Percentiles rank a stretch among this genome's conserved stretches.
phyloP scores from a whole-genome alignment of 306 rosid genomes.

The Ormosia semicastrata region DNA sequence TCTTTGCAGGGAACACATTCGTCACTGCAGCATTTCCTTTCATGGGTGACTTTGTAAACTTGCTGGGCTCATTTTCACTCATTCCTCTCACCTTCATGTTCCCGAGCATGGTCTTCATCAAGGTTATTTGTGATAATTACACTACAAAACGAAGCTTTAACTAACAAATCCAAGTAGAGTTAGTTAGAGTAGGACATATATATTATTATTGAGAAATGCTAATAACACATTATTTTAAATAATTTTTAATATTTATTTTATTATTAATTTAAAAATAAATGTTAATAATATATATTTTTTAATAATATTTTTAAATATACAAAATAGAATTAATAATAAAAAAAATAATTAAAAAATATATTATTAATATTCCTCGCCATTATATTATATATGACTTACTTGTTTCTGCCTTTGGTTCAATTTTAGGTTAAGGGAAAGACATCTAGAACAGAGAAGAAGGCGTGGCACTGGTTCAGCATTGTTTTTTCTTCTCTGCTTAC shows the following conservation, averaged over 20 bases:
- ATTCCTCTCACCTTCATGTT: conserved; percentile 58
- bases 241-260: too few relatives aligned
- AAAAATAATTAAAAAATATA: too few relatives aligned
- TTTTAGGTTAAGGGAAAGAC: conserved; percentile 54
- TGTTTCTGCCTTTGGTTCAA: background rate
- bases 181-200: background rate
- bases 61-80: conserved; percentile 52
- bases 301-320: too few relatives aligned
- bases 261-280: too few relatives aligned
- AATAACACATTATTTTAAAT: too few relatives aligned
- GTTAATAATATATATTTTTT: too few relatives aligned
- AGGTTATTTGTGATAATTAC: conserved; percentile 29
- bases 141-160: background rate
- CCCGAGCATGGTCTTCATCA: conserved; percentile 65
- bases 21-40: conserved; percentile 58
- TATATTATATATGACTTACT: background rate
- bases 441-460: conserved; percentile 41
- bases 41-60: conserved; percentile 59
- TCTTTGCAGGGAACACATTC: conserved; percentile 43
- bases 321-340: too few relatives aligned
- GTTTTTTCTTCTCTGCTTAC: conserved; percentile 38
- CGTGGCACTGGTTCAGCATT: conserved; percentile 62
- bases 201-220: too few relatives aligned
- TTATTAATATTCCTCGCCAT: too few relatives aligned
- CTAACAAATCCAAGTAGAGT: background rate